phyloP scores from a whole-genome alignment of 208 protist species.

The Acanthamoeba triangularis region DNA sequence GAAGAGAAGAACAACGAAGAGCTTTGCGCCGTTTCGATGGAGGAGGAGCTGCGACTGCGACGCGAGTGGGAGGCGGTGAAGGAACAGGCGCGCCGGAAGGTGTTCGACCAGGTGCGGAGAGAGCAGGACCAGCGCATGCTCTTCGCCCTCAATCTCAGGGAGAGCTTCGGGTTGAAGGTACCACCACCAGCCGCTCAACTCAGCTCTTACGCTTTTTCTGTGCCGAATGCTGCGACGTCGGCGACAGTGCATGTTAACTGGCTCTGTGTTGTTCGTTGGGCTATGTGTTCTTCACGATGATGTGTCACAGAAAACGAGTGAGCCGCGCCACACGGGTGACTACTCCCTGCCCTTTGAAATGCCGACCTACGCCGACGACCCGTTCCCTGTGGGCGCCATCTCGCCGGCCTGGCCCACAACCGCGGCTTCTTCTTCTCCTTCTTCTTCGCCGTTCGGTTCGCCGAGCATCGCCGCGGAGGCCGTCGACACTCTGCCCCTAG shows the following conservation, averaged over 20 bases:
- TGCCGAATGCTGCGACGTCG: no score
- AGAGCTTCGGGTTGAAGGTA: background rate
- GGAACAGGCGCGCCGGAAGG: conserved; percentile 4
- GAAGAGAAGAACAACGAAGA: background rate
- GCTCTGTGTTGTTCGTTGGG: no score
- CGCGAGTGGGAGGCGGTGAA: background rate
- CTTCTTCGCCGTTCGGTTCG: background rate
- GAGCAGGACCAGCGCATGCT: conserved; percentile 10
- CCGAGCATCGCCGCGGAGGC: background rate
- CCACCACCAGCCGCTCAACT: background rate
- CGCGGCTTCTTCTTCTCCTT: background rate
- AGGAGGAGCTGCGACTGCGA: background rate
- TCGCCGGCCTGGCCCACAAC: background rate
- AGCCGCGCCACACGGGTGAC: background rate
- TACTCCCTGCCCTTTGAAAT: background rate
- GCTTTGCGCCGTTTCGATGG: background rate
- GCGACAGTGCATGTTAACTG: no score
- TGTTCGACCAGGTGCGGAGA: background rate
- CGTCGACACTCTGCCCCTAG: background rate
- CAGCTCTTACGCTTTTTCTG: no score
- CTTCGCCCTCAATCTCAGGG: background rate
- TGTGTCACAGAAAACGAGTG: background rate
- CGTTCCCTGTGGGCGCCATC: background rate
- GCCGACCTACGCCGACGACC: background rate
- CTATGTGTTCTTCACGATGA: no score